Conservation (phyloP, 192 early-diverging fungal genomes). For the Oehlia diaphana region DNA sequence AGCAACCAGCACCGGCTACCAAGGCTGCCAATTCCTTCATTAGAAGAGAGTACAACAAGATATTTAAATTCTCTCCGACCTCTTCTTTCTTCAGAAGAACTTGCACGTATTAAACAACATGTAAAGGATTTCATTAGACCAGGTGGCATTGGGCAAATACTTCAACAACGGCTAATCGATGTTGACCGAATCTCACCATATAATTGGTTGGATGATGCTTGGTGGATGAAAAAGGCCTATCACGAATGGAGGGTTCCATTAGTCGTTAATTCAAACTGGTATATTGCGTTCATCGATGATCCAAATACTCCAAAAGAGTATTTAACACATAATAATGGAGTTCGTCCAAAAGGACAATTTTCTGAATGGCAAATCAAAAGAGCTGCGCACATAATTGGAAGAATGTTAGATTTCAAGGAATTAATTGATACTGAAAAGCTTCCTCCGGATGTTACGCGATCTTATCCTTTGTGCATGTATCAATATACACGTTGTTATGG, state of each 20-base stretch:
- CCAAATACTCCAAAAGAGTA: constrained; percentile 49
- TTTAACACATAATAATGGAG: constrained; percentile 32
- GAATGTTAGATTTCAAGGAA: constrained; percentile 76
- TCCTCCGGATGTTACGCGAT: constrained; percentile 66
- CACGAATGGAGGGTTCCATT: constrained; percentile 79
- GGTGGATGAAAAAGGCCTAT: constrained; percentile 74
- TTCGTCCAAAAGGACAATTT: constrained; percentile 49
- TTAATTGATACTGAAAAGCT: constrained; percentile 58
- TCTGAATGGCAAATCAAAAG: constrained; percentile 78
- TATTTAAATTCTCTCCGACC: constrained; percentile 63
- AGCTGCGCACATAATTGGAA: constrained; percentile 70
- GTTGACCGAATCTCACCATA: constrained; percentile 56
- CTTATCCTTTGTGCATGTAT: constrained; percentile 78
- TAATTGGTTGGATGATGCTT: constrained; percentile 72
- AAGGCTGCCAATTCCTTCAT: constrained; percentile 62
- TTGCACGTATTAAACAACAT: constrained; percentile 42
- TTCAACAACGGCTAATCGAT: constrained; percentile 65
- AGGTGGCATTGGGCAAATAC: constrained; percentile 44
- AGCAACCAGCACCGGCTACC: constrained; percentile 52
- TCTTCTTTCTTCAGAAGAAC: constrained; percentile 48
- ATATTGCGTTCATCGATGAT: constrained; percentile 70
- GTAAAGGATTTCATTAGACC: constrained; percentile 53
- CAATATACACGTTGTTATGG: constrained; percentile 82
- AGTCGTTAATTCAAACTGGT: constrained; percentile 90
- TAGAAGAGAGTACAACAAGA: constrained; percentile 54